phyloP scores from a whole-genome alignment of 2,329 filamentous ascomycete genomes.

The Neonectria ditissima region DNA sequence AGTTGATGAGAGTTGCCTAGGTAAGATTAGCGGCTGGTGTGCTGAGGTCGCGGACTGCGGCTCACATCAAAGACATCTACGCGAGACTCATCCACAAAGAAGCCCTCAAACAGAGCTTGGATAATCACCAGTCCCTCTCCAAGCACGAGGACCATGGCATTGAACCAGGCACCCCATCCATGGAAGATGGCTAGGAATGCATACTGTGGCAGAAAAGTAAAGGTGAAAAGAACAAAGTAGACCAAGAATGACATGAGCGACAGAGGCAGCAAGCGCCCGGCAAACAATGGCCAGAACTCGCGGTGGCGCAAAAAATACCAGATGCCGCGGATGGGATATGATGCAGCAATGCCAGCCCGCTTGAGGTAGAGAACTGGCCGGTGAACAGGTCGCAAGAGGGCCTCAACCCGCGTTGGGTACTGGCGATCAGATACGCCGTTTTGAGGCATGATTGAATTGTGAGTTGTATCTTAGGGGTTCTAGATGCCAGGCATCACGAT shows the following conservation, averaged over 20 bases:
- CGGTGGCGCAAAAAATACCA: constrained; percentile 83
- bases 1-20: constrained; percentile 78
- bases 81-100: constrained; percentile 82
- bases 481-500: constrained; percentile 30
- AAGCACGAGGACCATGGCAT: constrained; percentile 87
- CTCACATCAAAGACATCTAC: constrained; percentile 87
- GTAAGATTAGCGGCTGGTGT: constrained; percentile 19
- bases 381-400: constrained; percentile 43
- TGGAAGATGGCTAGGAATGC: constrained; percentile 93
- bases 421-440: constrained; percentile 23
- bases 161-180: constrained; percentile 87
- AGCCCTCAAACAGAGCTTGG: constrained; percentile 77
- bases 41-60: background rate
- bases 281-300: constrained; percentile 85
- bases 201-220: constrained; percentile 89
- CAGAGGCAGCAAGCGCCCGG: constrained; percentile 81
- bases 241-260: constrained; percentile 85
- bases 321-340: constrained; percentile 77
- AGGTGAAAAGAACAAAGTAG: constrained; percentile 87
- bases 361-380: constrained; percentile 57
- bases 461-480: background rate
- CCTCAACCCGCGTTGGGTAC: constrained; percentile 31
- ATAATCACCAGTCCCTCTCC: constrained; percentile 82
- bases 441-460: constrained; percentile 34
- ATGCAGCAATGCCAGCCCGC: constrained; percentile 60